These are phyloP conservation scores for Trichoderma polysporum DNA, from an alignment of 2,329 filamentous ascomycete species.

Conservation along the genomic window DNA sequence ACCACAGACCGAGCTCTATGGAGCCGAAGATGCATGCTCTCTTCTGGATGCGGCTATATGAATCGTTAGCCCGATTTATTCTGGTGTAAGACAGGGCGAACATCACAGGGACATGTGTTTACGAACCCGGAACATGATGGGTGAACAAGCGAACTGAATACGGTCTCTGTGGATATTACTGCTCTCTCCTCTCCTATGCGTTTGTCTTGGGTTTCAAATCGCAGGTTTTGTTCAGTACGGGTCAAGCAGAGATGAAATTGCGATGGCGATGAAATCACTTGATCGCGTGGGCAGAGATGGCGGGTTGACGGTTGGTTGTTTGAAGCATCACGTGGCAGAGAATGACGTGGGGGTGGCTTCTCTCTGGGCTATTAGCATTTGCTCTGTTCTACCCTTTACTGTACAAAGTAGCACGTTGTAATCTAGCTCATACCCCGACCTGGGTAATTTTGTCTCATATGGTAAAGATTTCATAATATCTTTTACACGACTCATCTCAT, in stretches of 20 bases:
- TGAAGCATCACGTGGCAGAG: not conserved
- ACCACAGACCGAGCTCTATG: slow-evolving; percentile 83
- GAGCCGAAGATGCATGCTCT: slow-evolving; percentile 74
- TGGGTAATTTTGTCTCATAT: not conserved
- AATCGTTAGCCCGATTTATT: not conserved
- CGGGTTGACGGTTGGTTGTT: not conserved
- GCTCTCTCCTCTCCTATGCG: not conserved
- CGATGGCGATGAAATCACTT: not conserved
- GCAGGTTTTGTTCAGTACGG: not conserved
- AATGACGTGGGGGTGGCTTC: not conserved
- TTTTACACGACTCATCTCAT: not conserved
- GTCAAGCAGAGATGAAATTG: not conserved
- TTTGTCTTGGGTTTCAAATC: not conserved
- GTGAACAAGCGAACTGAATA: not conserved
- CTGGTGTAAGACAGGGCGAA: not conserved
- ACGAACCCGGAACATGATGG: slow-evolving; percentile 26
- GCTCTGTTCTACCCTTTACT: not conserved
- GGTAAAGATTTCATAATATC: not conserved
- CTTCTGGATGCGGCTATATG: slow-evolving; percentile 62
- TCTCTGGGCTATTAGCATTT: not conserved
- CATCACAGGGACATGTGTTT: not conserved
- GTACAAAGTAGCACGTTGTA: not conserved
- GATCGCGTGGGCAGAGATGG: not conserved
- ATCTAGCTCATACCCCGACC: too few relatives aligned
- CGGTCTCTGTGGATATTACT: not conserved